Evolutionary conservation across 2,329 filamentous ascomycete species (phyloP), one percentile per base, ranked within the genome.

Genomic region (Rhynchosporium agropyri): DNA sequence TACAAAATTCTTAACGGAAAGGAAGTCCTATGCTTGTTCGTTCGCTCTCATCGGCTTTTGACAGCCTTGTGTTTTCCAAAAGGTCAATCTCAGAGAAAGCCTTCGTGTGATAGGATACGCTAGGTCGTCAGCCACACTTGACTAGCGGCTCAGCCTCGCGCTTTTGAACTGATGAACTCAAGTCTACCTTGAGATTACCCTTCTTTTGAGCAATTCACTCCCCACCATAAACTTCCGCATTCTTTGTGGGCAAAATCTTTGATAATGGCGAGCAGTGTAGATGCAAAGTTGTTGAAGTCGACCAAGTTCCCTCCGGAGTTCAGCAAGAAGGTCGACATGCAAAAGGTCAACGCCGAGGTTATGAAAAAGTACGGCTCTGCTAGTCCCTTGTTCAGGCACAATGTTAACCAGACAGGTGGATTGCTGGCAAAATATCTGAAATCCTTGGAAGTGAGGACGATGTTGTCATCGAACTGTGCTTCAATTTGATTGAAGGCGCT

Each of bases 281-380:
- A 97, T 77, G 89, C 90, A 68, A 96, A 96, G 81, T 85, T 96
- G 72, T 80, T 97, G 62, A 91, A 89, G 82, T 88, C 89, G 77
- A 98, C 93, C 61, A 97, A 96, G 74, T 98, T 97, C 68, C 95
- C 95, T 51, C 84, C 89, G 7, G 92, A 97, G 74, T 99, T 98
- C 79, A 94, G 85, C 74, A 88, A 91, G 75, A 97, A 97, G 80
- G 95, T 99, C 68, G 93, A 99, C 80, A 97, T 96, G 86, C 86
- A 88, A 71, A 98, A 98, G 80, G 92, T 99, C 77, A 97, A 99
- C 75, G 82, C 97, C 57, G 92, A 96, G 77, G 91, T 99, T 61
- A 96, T 99, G 87, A 97, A 97, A 83, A 96, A 95, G 91, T 96
- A 75, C 74, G 65, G 58, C 56, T 58, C 42, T 51, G 66, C 59